Evolutionary conservation across 75 land plant genomes (phyloP).

Genomic region (Cryptomeria japonica): DNA sequence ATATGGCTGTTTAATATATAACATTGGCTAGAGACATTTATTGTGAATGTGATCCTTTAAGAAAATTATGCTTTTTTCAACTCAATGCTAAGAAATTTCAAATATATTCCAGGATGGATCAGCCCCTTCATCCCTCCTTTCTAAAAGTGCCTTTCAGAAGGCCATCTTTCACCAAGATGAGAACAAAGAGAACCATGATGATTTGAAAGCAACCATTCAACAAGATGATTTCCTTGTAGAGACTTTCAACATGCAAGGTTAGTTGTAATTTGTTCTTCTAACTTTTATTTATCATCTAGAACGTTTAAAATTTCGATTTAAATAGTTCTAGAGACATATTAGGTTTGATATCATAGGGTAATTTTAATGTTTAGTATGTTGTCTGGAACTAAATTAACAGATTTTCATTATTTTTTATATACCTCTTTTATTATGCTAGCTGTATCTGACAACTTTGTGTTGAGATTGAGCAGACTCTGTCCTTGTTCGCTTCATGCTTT

Average conservation of each 20-base stretch:
- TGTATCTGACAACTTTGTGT: background rate
- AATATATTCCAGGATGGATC: slow-evolving; percentile 17
- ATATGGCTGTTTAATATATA: background rate
- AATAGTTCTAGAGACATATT: slow-evolving; percentile 27
- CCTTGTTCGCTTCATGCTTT: slow-evolving; percentile 69
- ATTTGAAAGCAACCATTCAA: background rate
- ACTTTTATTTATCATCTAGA: background rate
- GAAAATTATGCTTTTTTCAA: slow-evolving; percentile 1
- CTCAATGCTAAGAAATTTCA: background rate
- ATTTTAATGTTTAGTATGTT: background rate
- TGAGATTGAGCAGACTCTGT: slow-evolving; percentile 48
- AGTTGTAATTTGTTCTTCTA: background rate
- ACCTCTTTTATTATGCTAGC: background rate
- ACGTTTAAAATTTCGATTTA: slow-evolving; percentile 13
- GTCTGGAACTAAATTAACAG: background rate
- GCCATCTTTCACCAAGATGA: slow-evolving; percentile 64
- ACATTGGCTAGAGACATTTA: background rate
- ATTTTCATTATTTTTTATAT: slow-evolving; percentile 1
- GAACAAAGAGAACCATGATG: background rate
- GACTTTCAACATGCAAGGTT: slow-evolving; percentile 13
- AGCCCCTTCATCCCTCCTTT: slow-evolving; percentile 68
- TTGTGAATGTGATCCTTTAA: background rate
- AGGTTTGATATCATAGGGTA: slow-evolving; percentile 13
- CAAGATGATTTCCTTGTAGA: background rate
- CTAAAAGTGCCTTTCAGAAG: slow-evolving; percentile 77